Evolutionary conservation across 2,329 filamentous ascomycete genomes (phyloP).

Genomic region (Penicillium rolfsii): DNA sequence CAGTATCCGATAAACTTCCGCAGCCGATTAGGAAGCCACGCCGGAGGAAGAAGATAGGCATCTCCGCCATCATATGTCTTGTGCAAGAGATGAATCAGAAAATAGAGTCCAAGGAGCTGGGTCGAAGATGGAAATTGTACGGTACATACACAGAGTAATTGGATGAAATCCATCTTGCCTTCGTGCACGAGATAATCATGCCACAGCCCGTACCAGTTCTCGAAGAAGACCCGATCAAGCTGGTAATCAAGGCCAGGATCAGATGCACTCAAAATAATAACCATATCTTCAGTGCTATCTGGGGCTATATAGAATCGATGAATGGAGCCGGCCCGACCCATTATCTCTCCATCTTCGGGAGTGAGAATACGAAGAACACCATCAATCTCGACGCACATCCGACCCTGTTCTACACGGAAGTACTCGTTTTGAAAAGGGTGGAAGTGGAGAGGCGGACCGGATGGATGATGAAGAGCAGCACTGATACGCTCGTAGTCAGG

Average conservation of each 20-base stretch:
- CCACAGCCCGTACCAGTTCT: neutral
- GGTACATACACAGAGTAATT: neutral
- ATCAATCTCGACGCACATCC: neutral
- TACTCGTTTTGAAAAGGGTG: neutral
- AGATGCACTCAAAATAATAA: neutral
- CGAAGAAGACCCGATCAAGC: neutral
- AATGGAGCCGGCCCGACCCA: too few species aligned
- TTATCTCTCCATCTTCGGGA: too few species aligned
- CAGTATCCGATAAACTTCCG: conserved; percentile 5
- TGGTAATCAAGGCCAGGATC: neutral
- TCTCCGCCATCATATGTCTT: conserved; percentile 22
- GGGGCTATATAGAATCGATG: neutral
- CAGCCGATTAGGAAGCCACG: conserved; percentile 19
- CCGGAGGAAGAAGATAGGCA: conserved; percentile 11
- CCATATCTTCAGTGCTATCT: neutral
- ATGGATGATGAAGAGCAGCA: neutral
- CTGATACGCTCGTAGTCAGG: neutral
- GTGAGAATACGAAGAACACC: neutral
- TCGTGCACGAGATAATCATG: neutral
- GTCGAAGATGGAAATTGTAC: too few species aligned
- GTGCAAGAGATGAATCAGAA: neutral
- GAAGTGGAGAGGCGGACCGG: neutral
- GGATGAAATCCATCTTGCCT: neutral
- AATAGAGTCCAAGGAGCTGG: too few species aligned
- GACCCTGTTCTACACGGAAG: neutral